Percentiles rank a stretch among this genome's conserved stretches.
phyloP scores from a whole-genome alignment of 2,329 filamentous ascomycete species.

The Penicillium fuscoglaucum region DNA sequence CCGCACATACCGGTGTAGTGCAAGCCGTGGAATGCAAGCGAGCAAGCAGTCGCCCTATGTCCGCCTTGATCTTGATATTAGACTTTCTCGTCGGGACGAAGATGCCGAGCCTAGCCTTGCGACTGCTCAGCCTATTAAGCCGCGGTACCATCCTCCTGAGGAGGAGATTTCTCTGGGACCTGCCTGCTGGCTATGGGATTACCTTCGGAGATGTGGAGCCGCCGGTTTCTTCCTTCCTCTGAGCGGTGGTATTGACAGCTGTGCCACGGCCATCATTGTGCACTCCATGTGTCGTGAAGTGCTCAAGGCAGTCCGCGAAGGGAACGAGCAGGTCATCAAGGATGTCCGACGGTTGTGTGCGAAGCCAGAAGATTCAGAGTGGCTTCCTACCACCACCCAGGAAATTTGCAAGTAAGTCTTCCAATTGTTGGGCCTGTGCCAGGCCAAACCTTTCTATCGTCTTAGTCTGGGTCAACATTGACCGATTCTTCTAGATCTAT shows the following conservation, averaged over 20 bases:
- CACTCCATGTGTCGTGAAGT: conserved; percentile 43
- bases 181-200: conserved; percentile 63
- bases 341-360: conserved; percentile 56
- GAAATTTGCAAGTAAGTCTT: conserved; percentile 54
- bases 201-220: conserved; percentile 39
- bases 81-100: conserved; percentile 35
- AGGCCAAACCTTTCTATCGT: background rate
- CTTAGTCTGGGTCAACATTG: background rate
- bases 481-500: conserved; percentile 34
- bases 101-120: conserved; percentile 49
- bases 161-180: conserved; percentile 67
- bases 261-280: conserved; percentile 42
- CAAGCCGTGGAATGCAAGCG: conserved; percentile 38
- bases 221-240: conserved; percentile 44
- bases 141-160: conserved; percentile 61
- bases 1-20: conserved; percentile 33
- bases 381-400: conserved; percentile 58
- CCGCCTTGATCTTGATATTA: conserved; percentile 41
- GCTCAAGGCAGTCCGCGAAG: conserved; percentile 36
- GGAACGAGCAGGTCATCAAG: conserved; percentile 53
- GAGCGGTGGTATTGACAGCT: conserved; percentile 44
- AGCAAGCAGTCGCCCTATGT: conserved; percentile 33
- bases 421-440: background rate
- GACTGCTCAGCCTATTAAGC: conserved; percentile 48
- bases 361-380: conserved; percentile 48